Evolutionary conservation across 164 flowering plant genomes (phyloP), one percentile per base, ranked within the genome.

Genomic region (Vitis cinerea): DNA sequence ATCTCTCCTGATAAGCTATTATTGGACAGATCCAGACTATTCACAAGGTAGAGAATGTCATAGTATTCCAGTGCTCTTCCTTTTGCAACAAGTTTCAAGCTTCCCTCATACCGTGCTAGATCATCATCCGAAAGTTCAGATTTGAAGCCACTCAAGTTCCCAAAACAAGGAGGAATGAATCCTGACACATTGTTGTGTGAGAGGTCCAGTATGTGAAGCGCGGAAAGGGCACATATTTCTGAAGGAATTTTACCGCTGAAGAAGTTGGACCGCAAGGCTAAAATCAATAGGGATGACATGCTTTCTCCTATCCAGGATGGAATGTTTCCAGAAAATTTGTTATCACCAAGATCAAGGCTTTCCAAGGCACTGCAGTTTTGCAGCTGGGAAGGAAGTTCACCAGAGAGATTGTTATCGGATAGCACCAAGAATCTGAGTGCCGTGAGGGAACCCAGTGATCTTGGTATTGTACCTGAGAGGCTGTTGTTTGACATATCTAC

Each of bases 1-100:
- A 85, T 71, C 9, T 49, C 69, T 13, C 82, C 83, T 23, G 27
- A 10, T 2, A 84, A 55, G 54, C 54, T 37, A 30, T 81, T 83
- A 55, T 59, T 60, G 2, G 84, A 83, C 10, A 79, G 82, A 56
- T 83, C 87, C 17, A 83, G n/a, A 48, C 47, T 64, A 2, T 68
- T 71, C 2, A 74, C 66, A 10, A 74, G 77, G 17, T 50, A 57
- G 4, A 69, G 63, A 44, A 19, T 68, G 2, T 3, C 4, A 5
- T 15, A 2, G 23, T 66, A 66, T 59, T 8, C 3, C 10, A 44
- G 31, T 2, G 16, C 59, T 50, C 52, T 72, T 59, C 74, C 70
- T 66, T 59, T 65, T 1, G 64, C 52, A 5, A 17, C 54, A 30
- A 72, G 51, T 59, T 1, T 1, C 17, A 72, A 11, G 9, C 10